These are phyloP conservation scores for Talaromyces ruber DNA, from an alignment of 495 filamentous ascomycete genomes.

Conservation along the genomic window DNA sequence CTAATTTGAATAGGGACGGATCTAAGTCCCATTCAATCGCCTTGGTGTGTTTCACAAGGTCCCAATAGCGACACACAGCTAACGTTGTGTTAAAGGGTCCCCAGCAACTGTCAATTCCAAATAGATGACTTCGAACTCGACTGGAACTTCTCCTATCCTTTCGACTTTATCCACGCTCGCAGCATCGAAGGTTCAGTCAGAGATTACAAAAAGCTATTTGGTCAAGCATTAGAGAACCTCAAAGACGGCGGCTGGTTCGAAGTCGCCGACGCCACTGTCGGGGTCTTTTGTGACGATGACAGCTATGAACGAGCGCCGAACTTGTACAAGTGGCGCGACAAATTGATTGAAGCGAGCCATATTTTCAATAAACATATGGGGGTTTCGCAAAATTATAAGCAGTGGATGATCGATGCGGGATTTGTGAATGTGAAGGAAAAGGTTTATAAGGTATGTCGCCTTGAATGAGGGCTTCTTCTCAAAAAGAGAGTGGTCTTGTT, in stretches of 20 bases:
- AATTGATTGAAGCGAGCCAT: conserved; percentile 10
- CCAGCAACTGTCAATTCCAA: conserved; percentile 18
- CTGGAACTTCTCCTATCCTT: conserved; percentile 18
- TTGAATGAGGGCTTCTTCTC: background rate
- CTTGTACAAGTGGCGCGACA: conserved; percentile 16
- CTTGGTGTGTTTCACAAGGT: conserved; percentile 21
- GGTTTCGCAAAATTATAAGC: conserved; percentile 19
- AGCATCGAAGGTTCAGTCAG: conserved; percentile 22
- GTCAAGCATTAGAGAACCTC: conserved; percentile 18
- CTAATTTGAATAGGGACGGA: conserved; percentile 26
- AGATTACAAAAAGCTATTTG: conserved; percentile 19
- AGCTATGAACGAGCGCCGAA: conserved; percentile 21
- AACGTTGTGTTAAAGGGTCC: conserved; percentile 26
- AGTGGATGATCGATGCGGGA: conserved; percentile 20
- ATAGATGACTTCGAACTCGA: conserved; percentile 23
- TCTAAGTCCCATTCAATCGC: conserved; percentile 42
- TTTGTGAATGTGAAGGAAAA: conserved; percentile 24
- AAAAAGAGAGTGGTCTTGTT: background rate
- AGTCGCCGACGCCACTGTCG: conserved; percentile 26
- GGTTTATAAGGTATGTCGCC: conserved; percentile 15
- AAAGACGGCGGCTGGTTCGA: conserved; percentile 33
- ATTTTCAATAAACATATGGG: conserved; percentile 21
- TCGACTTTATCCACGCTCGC: conserved; percentile 27
- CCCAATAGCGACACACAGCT: background rate
- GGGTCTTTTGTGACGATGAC: conserved; percentile 23